phyloP scores from a whole-genome alignment of 345 rosid genomes.

The Jatropha curcas region DNA sequence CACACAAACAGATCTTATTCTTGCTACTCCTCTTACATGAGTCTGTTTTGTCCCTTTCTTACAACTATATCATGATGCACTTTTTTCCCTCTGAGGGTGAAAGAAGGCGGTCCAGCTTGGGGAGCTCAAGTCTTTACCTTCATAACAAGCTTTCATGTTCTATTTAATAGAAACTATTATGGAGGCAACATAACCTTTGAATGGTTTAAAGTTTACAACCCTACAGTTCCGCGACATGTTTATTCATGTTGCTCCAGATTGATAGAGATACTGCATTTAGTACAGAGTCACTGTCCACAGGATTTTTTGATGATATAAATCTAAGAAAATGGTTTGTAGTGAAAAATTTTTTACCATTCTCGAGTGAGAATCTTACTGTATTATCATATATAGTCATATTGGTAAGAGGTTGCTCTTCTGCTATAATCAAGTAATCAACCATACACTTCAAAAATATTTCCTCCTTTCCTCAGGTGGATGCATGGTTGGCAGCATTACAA shows the following conservation, averaged over 20 bases:
- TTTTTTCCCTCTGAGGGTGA: neutral
- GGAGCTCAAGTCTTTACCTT: neutral
- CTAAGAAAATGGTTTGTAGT: neutral
- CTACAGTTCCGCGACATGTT: neutral
- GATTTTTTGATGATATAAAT: no score
- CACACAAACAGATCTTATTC: neutral
- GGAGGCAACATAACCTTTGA: neutral
- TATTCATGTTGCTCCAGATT: neutral
- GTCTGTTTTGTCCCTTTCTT: neutral
- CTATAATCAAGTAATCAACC: no score
- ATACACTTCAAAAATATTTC: neutral
- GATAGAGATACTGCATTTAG: no score
- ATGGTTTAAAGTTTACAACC: no score
- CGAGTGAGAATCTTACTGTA: neutral
- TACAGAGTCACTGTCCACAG: no score
- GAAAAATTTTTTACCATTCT: neutral
- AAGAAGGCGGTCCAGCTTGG: neutral
- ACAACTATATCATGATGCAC: neutral
- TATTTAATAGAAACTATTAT: neutral
- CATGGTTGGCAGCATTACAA: constrained; percentile 66
- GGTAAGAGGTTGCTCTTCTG: no score
- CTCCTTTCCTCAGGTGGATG: constrained; percentile 51
- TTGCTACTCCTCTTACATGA: neutral
- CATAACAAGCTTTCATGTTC: neutral
- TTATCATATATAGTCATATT: no score